Base-by-base conservation (phyloP, 306 rosid genomes). In the Cucumis hystrix region DNA sequence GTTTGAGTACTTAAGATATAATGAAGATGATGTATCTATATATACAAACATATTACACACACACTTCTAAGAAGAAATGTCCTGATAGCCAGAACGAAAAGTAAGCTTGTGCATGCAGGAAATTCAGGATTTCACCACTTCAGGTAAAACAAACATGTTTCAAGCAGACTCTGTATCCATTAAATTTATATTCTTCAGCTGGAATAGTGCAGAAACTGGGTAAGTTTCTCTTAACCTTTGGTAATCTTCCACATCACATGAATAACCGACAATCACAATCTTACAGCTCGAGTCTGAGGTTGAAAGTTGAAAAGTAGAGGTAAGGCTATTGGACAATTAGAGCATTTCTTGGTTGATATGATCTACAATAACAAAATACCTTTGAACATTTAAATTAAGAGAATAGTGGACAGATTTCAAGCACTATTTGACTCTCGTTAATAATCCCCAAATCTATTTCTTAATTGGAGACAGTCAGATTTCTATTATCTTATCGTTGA, bases 1-100 rank as follows among this genome's bases (percentile, higher is more conserved):
- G 79, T 66, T 63, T 79, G 84, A 78, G 68, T 81, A 77, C n/a
- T 65, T 65, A 80, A 67, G 78, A 23, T 33, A 57, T 76, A 33
- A 20, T 23, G 25, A 54, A 41, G 18, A 73, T 23, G 70, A 68
- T 6, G 62, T 17, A 54, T 18, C 49, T 52, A 0, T 33, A 33
- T 33, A 73, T 51, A 54, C 59, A 23, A 5, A 4, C 37, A 33
- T 13, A 49, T 49, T 1, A 15, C n/a, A 17, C 18, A 14, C 6
- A 49, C 55, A 49, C 5, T 45, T 45, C 2, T 45, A 49, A 49
- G 17, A 49, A 25, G 30, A 55, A 15, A 20, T 30, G 16, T 9
- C 5, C 4, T 1, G 14, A 20, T 51, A 9, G 77, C 33, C 33
- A 5, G 18, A 51, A 51, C 77, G 59, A 54, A 73, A 17, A 73